A percentile compares a stretch with the other conserved stretches of the same genome.
phyloP scores from a whole-genome alignment of 306 rosid genomes.

The Medicago ruthenica region DNA sequence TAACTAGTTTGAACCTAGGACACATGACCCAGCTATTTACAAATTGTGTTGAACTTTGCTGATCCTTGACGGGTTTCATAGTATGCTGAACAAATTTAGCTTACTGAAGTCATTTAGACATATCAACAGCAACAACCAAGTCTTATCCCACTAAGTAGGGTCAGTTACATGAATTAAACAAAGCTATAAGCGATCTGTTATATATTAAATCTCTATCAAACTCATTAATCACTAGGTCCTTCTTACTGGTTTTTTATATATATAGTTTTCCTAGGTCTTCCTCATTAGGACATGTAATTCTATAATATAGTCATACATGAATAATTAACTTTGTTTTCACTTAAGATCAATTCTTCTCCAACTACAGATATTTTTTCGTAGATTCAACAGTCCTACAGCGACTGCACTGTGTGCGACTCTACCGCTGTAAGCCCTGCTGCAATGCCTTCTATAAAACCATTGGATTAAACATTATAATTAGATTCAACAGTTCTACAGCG shows the following conservation, averaged over 20 bases:
- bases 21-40: not conserved
- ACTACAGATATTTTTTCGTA: not conserved
- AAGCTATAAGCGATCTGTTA: not conserved
- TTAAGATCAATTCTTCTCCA: no score
- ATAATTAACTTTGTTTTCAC: no score
- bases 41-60: not conserved
- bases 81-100: no score
- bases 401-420: not conserved
- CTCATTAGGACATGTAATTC: no score
- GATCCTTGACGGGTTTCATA: not conserved
- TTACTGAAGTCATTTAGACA: not conserved
- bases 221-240: not conserved
- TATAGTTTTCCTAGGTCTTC: no score
- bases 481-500: not conserved
- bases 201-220: not conserved
- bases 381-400: conserved; percentile 45
- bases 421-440: not conserved
- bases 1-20: conserved; percentile 1
- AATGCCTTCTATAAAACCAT: not conserved
- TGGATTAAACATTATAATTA: not conserved
- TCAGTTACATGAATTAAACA: not conserved
- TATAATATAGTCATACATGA: no score
- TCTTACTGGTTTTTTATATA: no score
- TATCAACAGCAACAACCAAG: not conserved
- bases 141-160: not conserved